A percentile compares a stretch with the other conserved stretches of the same genome.
phyloP scores from a whole-genome alignment of 2,329 filamentous ascomycete species.

The Monosporascus sp. region DNA sequence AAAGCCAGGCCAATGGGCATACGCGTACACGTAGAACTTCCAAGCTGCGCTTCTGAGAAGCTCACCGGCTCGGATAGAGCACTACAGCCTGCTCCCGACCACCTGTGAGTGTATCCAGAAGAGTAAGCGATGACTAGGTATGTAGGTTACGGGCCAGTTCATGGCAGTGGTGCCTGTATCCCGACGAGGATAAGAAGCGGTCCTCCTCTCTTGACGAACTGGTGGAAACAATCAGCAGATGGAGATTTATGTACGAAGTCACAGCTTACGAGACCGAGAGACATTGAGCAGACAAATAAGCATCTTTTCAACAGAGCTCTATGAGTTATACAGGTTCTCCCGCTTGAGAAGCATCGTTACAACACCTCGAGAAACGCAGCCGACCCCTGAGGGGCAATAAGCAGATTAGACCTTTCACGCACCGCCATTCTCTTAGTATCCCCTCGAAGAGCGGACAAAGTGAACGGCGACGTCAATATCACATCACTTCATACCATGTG shows the following conservation, averaged over 20 bases:
- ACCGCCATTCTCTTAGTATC: not conserved
- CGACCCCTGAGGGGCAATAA: not conserved
- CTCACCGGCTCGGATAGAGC: not conserved
- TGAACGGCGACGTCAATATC: too few relatives aligned
- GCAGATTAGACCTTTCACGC: not conserved
- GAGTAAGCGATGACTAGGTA: not conserved
- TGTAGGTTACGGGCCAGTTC: not conserved
- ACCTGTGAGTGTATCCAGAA: not conserved
- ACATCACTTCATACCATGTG: constrained; percentile 33
- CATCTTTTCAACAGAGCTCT: too few relatives aligned
- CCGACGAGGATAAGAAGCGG: not conserved
- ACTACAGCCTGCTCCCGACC: not conserved
- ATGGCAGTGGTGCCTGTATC: not conserved
- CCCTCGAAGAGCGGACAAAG: too few relatives aligned
- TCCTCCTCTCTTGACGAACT: not conserved
- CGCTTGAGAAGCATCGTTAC: too few relatives aligned
- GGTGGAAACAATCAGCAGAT: not conserved
- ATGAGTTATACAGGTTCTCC: too few relatives aligned
- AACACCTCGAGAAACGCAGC: too few relatives aligned
- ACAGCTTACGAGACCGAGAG: not conserved
- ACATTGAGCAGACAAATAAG: too few relatives aligned
- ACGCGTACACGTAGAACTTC: not conserved
- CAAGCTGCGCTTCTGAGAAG: not conserved
- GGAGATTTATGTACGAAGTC: not conserved
- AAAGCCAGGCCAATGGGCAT: not conserved